Evolutionary conservation across 192 early-diverging fungal genomes (phyloP).

Genomic region (Lunasporangiospora selenospora): DNA sequence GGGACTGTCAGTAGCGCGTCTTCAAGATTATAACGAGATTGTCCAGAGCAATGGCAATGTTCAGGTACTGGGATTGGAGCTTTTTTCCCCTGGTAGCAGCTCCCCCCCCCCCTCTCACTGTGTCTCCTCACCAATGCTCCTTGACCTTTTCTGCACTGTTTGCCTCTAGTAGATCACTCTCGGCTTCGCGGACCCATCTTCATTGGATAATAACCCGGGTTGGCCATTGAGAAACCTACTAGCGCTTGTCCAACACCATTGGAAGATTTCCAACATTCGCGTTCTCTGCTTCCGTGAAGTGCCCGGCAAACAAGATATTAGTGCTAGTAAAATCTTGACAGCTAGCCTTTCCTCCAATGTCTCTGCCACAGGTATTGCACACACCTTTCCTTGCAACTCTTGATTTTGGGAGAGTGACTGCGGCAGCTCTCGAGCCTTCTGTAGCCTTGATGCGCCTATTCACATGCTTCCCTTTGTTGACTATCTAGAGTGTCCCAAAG

Average conservation of each 20-base stretch:
- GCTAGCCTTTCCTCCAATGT: conserved; percentile 51
- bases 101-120: neutral
- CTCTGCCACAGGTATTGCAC: conserved; percentile 41
- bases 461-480: too few relatives aligned
- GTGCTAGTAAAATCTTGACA: conserved; percentile 53
- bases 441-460: conserved; percentile 13
- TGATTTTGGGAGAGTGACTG: too few relatives aligned
- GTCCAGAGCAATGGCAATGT: conserved; percentile 38
- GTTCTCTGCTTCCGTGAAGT: conserved; percentile 74
- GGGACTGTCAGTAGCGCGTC: conserved; percentile 14
- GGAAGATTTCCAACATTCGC: conserved; percentile 53
- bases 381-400: too few relatives aligned
- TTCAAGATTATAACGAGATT: conserved; percentile 67
- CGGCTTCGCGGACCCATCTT: conserved; percentile 90
- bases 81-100: neutral
- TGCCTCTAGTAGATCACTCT: conserved; percentile 53
- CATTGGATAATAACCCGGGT: conserved; percentile 74
- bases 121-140: neutral
- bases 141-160: neutral
- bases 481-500: conserved; percentile 60
- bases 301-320: conserved; percentile 50
- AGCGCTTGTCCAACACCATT: conserved; percentile 63
- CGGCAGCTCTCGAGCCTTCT: too few relatives aligned
- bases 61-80: conserved; percentile 17
- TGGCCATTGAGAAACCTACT: conserved; percentile 95